Percentiles rank a stretch among this genome's conserved stretches.
These are phyloP conservation scores for Lentinula sp. DNA, from an alignment of 768 basidiomycete genomes.

Conservation along the genomic window DNA sequence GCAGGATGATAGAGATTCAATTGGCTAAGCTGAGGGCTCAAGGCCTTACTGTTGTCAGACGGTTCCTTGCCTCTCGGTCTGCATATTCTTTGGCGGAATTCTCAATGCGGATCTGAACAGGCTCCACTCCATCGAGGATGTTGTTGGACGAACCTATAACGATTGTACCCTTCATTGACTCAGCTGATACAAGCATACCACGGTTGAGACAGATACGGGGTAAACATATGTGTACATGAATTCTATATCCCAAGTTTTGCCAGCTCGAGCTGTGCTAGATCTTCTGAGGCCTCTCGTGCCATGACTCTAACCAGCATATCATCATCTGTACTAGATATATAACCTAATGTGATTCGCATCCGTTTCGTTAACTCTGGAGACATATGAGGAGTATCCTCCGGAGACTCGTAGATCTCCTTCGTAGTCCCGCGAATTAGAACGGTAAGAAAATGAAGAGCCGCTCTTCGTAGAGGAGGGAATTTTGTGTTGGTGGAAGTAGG, in stretches of 20 bases:
- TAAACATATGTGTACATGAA: slow-evolving; percentile 28
- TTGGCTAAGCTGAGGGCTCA: too few species aligned
- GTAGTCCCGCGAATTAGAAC: slow-evolving; percentile 59
- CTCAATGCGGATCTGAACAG: slow-evolving; percentile 7
- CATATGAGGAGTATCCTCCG: slow-evolving; percentile 21
- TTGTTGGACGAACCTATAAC: slow-evolving; percentile 43
- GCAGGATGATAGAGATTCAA: slow-evolving; percentile 5
- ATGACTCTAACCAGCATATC: slow-evolving; percentile 69
- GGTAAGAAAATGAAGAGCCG: slow-evolving; percentile 79
- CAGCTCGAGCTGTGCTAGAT: slow-evolving; percentile 41
- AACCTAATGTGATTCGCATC: slow-evolving; percentile 56
- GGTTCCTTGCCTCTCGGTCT: slow-evolving; percentile 20
- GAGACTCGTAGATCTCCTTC: slow-evolving; percentile 40
- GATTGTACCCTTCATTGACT: slow-evolving; percentile 77
- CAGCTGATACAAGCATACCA: slow-evolving; percentile 55
- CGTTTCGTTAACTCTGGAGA: slow-evolving; percentile 36
- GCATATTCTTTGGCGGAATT: slow-evolving; percentile 12
- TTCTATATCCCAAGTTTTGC: slow-evolving; percentile 35
- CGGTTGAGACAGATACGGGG: slow-evolving; percentile 96
- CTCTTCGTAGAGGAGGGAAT: slow-evolving; percentile 76
- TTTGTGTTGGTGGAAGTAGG: slow-evolving; percentile 57
- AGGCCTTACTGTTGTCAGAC: background rate
- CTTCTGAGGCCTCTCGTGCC: slow-evolving; percentile 66
- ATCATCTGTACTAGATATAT: slow-evolving; percentile 64
- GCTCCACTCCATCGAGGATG: background rate